phyloP scores from a whole-genome alignment of 179 eudicot genomes.

The Carnegiea gigantea region DNA sequence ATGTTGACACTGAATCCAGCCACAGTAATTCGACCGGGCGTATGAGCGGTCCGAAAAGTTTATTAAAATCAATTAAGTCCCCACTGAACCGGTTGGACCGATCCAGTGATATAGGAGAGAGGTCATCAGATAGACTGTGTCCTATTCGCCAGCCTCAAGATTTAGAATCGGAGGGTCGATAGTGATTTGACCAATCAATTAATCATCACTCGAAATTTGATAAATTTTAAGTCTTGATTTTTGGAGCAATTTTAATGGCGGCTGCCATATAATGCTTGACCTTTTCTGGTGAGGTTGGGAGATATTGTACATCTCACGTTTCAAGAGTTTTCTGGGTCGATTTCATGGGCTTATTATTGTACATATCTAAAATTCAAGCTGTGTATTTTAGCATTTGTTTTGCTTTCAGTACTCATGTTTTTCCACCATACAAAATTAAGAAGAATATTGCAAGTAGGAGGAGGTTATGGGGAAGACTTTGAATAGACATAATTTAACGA shows the following conservation, averaged over 20 bases:
- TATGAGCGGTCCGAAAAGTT: constrained; percentile 21
- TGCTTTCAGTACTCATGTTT: not conserved
- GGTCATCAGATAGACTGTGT: constrained; percentile 33
- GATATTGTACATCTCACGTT: not conserved
- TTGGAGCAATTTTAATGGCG: not conserved
- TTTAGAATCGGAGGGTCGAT: constrained; percentile 21
- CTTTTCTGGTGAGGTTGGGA: not conserved
- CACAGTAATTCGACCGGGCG: not conserved
- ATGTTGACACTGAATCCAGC: not conserved
- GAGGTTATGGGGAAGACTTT: not conserved
- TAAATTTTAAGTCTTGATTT: not conserved
- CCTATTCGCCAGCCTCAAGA: constrained; percentile 20
- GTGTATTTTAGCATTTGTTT: not conserved
- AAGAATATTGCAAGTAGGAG: not conserved
- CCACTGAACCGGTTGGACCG: constrained; percentile 15
- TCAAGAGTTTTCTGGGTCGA: not conserved
- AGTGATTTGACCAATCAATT: constrained; percentile 11
- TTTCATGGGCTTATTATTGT: not conserved
- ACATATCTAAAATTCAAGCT: not conserved
- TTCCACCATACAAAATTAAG: not conserved
- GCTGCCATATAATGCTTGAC: not conserved
- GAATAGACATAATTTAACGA: not conserved
- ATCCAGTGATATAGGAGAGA: constrained; percentile 28
- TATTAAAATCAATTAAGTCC: constrained; percentile 24
- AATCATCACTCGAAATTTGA: too few species aligned